A percentile compares a stretch with the other conserved stretches of the same genome.
Conservation (phyloP, 306 rosid genomes). For the Hippophae rhamnoides region DNA sequence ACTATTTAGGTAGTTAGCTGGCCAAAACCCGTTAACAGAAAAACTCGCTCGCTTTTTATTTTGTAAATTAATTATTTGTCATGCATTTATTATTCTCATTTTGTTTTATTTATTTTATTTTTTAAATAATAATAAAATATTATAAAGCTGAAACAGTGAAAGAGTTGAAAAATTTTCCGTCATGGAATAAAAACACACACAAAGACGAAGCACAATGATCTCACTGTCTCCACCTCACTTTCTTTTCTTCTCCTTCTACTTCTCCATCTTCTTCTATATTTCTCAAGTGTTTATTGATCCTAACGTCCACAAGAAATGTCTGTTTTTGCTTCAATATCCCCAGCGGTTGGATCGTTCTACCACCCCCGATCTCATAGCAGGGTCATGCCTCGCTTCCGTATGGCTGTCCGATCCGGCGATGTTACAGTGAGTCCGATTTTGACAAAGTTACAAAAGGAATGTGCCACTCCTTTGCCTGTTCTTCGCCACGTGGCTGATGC, state of each 20-base stretch:
- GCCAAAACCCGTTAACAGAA: not conserved
- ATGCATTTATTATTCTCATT: not conserved
- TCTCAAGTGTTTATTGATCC: not conserved
- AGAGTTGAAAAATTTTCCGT: not conserved
- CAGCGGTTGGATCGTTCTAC: conserved; percentile 33
- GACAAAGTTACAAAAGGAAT: conserved; percentile 45
- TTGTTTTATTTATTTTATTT: not conserved
- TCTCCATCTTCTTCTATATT: not conserved
- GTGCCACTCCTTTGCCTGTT: conserved; percentile 65
- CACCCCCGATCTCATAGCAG: conserved; percentile 27
- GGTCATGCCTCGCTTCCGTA: conserved; percentile 25
- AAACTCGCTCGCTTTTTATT: not conserved
- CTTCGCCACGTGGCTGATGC: conserved; percentile 58
- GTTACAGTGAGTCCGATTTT: conserved; percentile 38
- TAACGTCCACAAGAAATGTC: conserved; percentile 30
- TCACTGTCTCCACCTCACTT: not conserved
- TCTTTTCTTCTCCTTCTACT: not conserved
- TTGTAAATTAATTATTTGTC: not conserved
- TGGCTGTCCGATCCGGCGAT: conserved; percentile 51
- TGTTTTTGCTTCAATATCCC: conserved; percentile 20
- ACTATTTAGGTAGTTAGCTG: conserved; percentile 7
- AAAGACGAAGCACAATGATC: too few relatives aligned
- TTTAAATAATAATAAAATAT: not conserved
- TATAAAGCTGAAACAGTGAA: not conserved
- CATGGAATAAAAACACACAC: too few relatives aligned